These are phyloP conservation scores for Beauveria bassiana DNA, from an alignment of 2,329 filamentous ascomycete species.

Conservation along the genomic window DNA sequence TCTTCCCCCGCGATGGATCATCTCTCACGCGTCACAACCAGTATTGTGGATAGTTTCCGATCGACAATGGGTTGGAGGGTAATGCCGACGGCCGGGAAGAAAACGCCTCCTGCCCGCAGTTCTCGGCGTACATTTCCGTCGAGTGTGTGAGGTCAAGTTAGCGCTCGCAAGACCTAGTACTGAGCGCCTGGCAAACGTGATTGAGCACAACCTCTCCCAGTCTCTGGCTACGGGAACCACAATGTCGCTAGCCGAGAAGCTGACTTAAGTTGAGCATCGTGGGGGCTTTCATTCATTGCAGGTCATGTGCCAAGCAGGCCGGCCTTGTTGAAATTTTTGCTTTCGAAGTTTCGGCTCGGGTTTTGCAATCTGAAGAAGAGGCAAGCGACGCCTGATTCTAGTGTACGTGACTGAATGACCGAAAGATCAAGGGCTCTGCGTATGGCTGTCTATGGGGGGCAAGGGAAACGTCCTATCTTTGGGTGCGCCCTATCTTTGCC, in stretches of 20 bases:
- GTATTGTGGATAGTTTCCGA: too few species aligned
- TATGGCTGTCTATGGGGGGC: too few species aligned
- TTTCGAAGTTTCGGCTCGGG: conserved; percentile 6
- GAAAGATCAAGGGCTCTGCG: conserved; percentile 5
- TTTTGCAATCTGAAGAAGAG: conserved; percentile 4
- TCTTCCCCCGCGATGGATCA: too few species aligned
- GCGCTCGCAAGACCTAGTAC: not conserved
- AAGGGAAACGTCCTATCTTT: too few species aligned
- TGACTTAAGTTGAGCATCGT: not conserved
- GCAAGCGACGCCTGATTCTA: not conserved
- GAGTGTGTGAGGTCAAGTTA: not conserved
- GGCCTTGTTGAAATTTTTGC: conserved; percentile 3
- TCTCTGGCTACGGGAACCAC: not conserved
- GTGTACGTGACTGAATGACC: too few species aligned
- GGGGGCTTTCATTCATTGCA: conserved; percentile 13
- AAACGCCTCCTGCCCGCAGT: conserved; percentile 8
- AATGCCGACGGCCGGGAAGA: too few species aligned
- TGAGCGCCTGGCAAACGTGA: not conserved
- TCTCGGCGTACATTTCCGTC: not conserved
- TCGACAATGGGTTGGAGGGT: too few species aligned
- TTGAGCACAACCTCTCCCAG: not conserved
- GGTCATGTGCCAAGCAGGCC: conserved; percentile 14
- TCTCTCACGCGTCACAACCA: too few species aligned
- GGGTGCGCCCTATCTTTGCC: not conserved
- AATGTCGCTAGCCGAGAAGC: not conserved